A percentile compares a stretch with the other conserved stretches of the same genome.
phyloP scores from a whole-genome alignment of 1,284 basidiomycete species.

The Ceratorhiza oryzae-sativae region DNA sequence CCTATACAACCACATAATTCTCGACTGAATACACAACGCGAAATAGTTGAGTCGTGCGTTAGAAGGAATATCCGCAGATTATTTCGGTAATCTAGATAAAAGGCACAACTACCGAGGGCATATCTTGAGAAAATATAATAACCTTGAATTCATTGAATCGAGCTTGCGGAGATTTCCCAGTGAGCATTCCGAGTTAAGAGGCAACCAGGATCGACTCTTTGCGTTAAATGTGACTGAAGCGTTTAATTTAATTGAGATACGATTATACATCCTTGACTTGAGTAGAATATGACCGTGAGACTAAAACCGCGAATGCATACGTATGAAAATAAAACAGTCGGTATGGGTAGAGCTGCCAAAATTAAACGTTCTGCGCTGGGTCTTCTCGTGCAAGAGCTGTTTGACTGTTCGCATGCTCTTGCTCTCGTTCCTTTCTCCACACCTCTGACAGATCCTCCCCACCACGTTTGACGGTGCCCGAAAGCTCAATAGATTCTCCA shows the following conservation, averaged over 20 bases:
- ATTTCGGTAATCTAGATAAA: no score
- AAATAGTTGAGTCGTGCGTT: no score
- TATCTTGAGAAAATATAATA: no score
- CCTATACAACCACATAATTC: no score
- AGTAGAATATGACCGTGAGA: not conserved
- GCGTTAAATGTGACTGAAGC: no score
- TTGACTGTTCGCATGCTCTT: slow-evolving; percentile 5
- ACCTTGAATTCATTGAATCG: no score
- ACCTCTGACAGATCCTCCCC: slow-evolving; percentile 25
- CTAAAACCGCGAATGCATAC: not conserved
- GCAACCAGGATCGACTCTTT: no score
- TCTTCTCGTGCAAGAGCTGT: not conserved
- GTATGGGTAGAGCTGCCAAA: not conserved
- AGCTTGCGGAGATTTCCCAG: no score
- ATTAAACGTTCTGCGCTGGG: slow-evolving; percentile 12
- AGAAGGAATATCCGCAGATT: no score
- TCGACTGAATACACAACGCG: no score
- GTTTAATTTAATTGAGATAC: not conserved
- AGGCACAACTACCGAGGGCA: no score
- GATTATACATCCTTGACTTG: slow-evolving; percentile 8
- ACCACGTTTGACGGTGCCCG: slow-evolving; percentile 31
- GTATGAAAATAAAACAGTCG: not conserved
- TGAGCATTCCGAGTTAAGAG: no score
- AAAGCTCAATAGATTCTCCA: slow-evolving; percentile 23
- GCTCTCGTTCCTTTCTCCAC: slow-evolving; percentile 17